Conservation (phyloP, 208 protist genomes). For the Acanthamoeba healyi region DNA sequence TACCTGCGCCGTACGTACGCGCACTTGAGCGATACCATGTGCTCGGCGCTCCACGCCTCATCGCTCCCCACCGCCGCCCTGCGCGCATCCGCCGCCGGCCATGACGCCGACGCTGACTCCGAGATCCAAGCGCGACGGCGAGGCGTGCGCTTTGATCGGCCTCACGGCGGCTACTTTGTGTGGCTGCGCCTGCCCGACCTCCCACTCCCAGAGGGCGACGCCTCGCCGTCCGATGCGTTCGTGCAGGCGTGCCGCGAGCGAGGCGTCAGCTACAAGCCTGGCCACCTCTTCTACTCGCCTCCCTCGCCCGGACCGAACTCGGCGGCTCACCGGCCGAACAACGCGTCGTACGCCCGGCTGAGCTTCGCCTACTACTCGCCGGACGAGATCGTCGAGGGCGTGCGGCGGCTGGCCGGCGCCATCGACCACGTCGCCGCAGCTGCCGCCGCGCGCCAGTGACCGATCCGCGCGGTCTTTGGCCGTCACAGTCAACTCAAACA, state of each 20-base stretch:
- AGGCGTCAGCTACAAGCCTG: background rate
- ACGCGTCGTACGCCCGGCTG: constrained; percentile 40
- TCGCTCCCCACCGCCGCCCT: background rate
- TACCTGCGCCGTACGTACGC: background rate
- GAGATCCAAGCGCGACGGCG: background rate
- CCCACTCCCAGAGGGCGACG: background rate
- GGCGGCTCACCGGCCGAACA: background rate
- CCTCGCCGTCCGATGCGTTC: background rate
- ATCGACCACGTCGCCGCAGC: background rate
- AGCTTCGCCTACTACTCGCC: constrained; percentile 39
- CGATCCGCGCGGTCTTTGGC: too few relatives aligned
- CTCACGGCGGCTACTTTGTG: constrained; percentile 52
- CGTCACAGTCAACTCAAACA: too few relatives aligned
- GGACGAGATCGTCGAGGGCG: background rate
- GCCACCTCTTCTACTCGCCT: background rate
- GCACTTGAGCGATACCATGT: background rate
- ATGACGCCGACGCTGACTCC: too few relatives aligned
- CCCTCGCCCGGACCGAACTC: background rate
- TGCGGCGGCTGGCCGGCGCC: background rate
- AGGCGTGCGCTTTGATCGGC: constrained; percentile 59
- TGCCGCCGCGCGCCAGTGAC: too few relatives aligned
- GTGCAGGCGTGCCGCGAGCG: background rate
- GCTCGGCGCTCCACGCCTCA: constrained; percentile 1
- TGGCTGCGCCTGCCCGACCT: constrained; percentile 58
- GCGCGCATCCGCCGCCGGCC: background rate